Conservation (phyloP, 2,329 filamentous ascomycete species). For the Thelonectria rubi region DNA sequence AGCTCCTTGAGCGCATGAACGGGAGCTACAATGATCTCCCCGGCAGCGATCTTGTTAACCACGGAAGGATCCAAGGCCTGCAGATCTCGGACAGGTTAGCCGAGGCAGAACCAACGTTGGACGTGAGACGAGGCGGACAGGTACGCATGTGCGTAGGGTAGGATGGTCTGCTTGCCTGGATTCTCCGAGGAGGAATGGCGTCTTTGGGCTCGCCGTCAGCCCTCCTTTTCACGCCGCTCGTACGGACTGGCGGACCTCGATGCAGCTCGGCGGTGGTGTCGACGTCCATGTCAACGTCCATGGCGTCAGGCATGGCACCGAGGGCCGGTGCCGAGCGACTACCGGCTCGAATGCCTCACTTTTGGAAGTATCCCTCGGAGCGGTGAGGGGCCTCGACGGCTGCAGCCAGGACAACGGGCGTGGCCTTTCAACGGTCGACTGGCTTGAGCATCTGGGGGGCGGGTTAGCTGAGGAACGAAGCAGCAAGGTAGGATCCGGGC, state of each 20-base stretch:
- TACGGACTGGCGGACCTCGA: conserved; percentile 18
- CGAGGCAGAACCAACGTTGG: neutral
- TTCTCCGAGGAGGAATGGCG: conserved; percentile 56
- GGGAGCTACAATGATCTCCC: conserved; percentile 97
- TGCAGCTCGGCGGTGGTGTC: conserved; percentile 11
- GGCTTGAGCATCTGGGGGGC: neutral
- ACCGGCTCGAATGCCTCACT: conserved; percentile 13
- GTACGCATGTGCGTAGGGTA: neutral
- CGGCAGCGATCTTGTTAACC: conserved; percentile 97
- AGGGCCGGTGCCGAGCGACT: neutral
- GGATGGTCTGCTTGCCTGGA: conserved; percentile 53
- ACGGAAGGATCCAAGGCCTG: conserved; percentile 90
- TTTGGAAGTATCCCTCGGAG: conserved; percentile 1
- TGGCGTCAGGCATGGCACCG: conserved; percentile 49
- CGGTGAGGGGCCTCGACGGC: conserved; percentile 4
- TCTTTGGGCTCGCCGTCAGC: conserved; percentile 51
- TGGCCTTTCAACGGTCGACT: neutral
- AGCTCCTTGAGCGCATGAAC: conserved; percentile 96
- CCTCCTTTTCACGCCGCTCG: conserved; percentile 60
- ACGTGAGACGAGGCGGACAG: conserved; percentile 16
- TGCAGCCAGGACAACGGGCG: conserved; percentile 3
- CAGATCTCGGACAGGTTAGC: conserved; percentile 23
- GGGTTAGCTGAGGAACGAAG: conserved; percentile 5
- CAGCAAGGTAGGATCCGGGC: neutral
- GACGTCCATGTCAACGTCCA: conserved; percentile 50